Percentiles rank a stretch among this genome's conserved stretches.
phyloP scores from a whole-genome alignment of 257 asterid genomes.

The Ilex aquifolium region DNA sequence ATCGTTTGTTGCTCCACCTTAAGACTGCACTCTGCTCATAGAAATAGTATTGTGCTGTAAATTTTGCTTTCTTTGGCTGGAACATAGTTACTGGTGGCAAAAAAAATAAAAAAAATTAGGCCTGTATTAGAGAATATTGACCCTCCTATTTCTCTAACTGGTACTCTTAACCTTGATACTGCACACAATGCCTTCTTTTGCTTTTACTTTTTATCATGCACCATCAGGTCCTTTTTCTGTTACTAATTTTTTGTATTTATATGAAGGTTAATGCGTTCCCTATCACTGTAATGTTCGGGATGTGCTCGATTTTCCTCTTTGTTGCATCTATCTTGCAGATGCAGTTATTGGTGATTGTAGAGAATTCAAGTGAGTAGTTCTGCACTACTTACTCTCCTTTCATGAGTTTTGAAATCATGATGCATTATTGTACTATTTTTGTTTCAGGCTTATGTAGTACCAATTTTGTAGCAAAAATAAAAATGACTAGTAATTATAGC shows the following conservation, averaged over 20 bases:
- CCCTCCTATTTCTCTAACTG: no score
- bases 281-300: slow-evolving; percentile 92
- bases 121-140: no score
- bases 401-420: no score
- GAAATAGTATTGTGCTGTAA: neutral
- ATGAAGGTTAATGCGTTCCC: slow-evolving; percentile 88
- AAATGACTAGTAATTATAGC: no score
- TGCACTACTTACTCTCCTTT: no score
- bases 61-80: no score
- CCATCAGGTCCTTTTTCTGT: no score
- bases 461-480: neutral
- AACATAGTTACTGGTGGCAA: no score
- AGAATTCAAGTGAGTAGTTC: slow-evolving; percentile 55
- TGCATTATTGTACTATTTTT: neutral
- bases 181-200: no score
- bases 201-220: no score
- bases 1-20: neutral
- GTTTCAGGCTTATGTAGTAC: neutral
- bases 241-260: slow-evolving; percentile 2
- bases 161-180: no score
- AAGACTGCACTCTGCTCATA: neutral
- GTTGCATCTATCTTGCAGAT: slow-evolving; percentile 84
- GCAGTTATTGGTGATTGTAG: slow-evolving; percentile 65
- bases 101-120: no score
- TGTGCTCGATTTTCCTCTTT: slow-evolving; percentile 96